Base-by-base conservation (phyloP, 2,329 filamentous ascomycete species). In the Proliferodiscus dingleyae region DNA sequence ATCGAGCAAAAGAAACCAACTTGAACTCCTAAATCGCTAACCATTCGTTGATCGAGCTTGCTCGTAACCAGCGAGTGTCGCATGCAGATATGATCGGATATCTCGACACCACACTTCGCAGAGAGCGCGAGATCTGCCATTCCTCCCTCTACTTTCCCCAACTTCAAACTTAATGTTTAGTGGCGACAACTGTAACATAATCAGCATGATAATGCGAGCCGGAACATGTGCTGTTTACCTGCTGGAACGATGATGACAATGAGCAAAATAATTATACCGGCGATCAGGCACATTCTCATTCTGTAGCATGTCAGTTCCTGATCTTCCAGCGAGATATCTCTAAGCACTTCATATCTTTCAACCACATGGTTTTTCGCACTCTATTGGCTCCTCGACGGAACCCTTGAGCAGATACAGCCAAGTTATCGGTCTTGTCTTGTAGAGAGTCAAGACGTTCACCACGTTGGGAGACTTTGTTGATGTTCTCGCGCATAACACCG, bases 341-440 rank as follows among this genome's bases (percentile, higher is more conserved):
- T 11, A 36, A 9, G 19, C 13, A 36, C 30, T 32, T 19, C 38
- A 41, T 47, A 48, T 53, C 55, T 37, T 97, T 97, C 91, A 90
- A 97, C 91, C 91, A 97, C 91, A 97, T 97, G 71, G 95, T 84
- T 77, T 90, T 91, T 69, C 93, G 83, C 60, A 98, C 91, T 61
- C 89, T 78, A 76, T 97, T 98, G 70, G 94, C 93, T 55, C 93
- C 91, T 58, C 90, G 85, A 63, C 90, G 88, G 80, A 98, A 98
- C 53, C 89, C 89, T 68, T 95, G 89, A 49, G 93, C 91, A 28
- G 90, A 95, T 53, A 85, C 81, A 50, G 90, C 90, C 58, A 98
- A 78, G 71, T 95, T 94, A 73, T 96, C 83, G 56, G 87, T 96
- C 79, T 95, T 95, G 69, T 93, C 86, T 72, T 95, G 87, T 51